A percentile compares a stretch with the other conserved stretches of the same genome.
Conservation (phyloP, 208 protist species). For the Leishmania guyanensis region DNA sequence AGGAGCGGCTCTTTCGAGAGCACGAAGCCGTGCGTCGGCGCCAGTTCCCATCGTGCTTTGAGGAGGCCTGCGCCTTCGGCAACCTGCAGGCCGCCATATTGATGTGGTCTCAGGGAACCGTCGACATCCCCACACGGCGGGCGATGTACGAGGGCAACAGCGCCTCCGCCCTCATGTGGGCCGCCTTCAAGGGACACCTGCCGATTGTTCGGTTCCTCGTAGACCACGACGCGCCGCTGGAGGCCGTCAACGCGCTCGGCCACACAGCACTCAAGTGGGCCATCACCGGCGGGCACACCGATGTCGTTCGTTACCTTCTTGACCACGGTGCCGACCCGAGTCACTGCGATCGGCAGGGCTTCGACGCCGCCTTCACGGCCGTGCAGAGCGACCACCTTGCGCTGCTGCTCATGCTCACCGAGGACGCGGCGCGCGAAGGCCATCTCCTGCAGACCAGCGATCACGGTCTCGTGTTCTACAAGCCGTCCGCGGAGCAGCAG, state of each 20-base stretch:
- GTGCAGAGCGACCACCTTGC: conserved; percentile 54
- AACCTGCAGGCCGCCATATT: conserved; percentile 55
- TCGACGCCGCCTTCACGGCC: conserved; percentile 66
- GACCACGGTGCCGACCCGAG: conserved; percentile 67
- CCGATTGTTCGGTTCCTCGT: conserved; percentile 70
- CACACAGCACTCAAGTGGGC: conserved; percentile 77
- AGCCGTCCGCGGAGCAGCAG: conserved; percentile 23
- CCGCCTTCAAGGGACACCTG: conserved; percentile 55
- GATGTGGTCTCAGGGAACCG: conserved; percentile 57
- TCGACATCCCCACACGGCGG: conserved; percentile 36
- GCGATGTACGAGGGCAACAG: conserved; percentile 55
- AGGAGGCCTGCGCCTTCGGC: conserved; percentile 69
- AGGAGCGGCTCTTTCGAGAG: conserved; percentile 19
- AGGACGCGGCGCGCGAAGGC: conserved; percentile 31
- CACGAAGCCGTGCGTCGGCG: conserved; percentile 39
- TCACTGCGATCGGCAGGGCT: conserved; percentile 55
- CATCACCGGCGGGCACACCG: conserved; percentile 40
- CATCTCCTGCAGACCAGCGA: conserved; percentile 24
- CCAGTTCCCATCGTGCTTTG: conserved; percentile 46
- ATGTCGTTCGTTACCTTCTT: conserved; percentile 63
- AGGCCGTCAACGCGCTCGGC: conserved; percentile 45
- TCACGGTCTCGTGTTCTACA: conserved; percentile 22
- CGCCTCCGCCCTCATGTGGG: conserved; percentile 80
- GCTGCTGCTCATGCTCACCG: conserved; percentile 62
- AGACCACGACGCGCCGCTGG: conserved; percentile 54